A percentile compares a stretch with the other conserved stretches of the same genome.
phyloP scores from a whole-genome alignment of 306 rosid genomes.

The Canavalia gladiata region DNA sequence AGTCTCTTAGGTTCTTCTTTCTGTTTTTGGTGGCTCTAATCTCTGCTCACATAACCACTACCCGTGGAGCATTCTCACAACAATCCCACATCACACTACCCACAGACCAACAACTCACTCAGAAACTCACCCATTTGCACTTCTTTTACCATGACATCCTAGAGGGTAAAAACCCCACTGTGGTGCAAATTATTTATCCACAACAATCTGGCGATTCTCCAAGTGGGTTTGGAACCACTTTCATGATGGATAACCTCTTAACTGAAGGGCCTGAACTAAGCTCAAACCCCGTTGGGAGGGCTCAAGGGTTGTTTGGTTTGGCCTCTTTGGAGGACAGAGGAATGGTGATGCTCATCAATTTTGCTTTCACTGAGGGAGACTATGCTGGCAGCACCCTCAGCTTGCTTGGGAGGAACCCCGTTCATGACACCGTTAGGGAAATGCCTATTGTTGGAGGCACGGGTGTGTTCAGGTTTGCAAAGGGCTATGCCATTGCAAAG shows the following conservation, averaged over 20 bases:
- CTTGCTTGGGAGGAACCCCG: constrained; percentile 51
- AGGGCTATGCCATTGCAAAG: constrained; percentile 44
- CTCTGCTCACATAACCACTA: too few species aligned
- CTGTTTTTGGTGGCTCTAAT: too few species aligned
- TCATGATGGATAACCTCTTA: constrained; percentile 48
- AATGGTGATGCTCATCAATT: constrained; percentile 47
- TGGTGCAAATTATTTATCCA: constrained; percentile 38
- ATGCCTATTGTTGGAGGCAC: constrained; percentile 51
- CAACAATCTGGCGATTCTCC: neutral
- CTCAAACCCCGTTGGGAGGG: constrained; percentile 44
- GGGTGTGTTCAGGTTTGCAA: constrained; percentile 41
- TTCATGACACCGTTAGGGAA: constrained; percentile 37
- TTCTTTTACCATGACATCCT: constrained; percentile 50
- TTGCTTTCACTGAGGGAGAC: constrained; percentile 16
- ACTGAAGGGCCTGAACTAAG: constrained; percentile 10
- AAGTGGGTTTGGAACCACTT: constrained; percentile 30
- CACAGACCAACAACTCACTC: neutral
- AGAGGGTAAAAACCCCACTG: constrained; percentile 25
- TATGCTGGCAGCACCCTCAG: constrained; percentile 44
- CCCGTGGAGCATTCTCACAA: neutral
- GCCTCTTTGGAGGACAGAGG: constrained; percentile 40
- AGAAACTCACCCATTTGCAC: constrained; percentile 38
- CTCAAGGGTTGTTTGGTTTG: constrained; percentile 43
- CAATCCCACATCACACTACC: constrained; percentile 16
- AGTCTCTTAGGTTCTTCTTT: too few species aligned